Evolutionary conservation across 768 basidiomycete genomes (phyloP), one percentile per base, ranked within the genome.

Genomic region (Lactarius sanguifluus): DNA sequence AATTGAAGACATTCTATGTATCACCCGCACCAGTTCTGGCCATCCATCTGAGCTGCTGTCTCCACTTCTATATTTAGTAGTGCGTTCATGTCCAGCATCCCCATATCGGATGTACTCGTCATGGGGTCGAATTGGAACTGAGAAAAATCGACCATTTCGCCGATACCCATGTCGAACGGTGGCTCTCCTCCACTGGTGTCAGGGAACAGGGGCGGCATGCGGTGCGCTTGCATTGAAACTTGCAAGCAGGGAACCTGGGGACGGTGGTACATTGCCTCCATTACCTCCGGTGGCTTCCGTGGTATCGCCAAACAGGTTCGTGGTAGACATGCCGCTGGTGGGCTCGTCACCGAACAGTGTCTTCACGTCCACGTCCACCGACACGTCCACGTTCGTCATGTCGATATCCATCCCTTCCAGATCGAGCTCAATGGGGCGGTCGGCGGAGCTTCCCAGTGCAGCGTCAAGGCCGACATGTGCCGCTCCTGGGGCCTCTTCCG

Each of bases 361-460:
- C 61, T 61, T 61, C 34, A 62, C 61, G 25, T 62, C 61, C 20
- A 62, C 52, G 71, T 83, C 72, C 73, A 79, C 76, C 47, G 69
- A 71, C 54, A 57, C 65, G 71, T 83, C 72, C 72, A 80, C 73
- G 50, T 72, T 73, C 45, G 78, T 68, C 80, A 87, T 87, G 72
- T 86, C 85, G 30, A 69, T 69, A 60, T 88, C 83, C 69, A 90
- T 87, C 75, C 88, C 86, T 59, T 91, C 90, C 62, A 92, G 71
- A 73, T 92, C 90, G 30, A 92, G 81, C 72, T 91, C 91, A 64
- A 92, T 92, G 23, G 91, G 90, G 74, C 90, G 89, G 73, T 93
- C 91, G 1, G 85, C 89, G 7, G 87, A 89, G 72, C 78, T 86
- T 16, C 91, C 88, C 18, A 82, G 72, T 36, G 72, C 65, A 10